These are phyloP conservation scores for Cercospora sp. DNA, from an alignment of 2,329 filamentous ascomycete species.

Conservation along the genomic window DNA sequence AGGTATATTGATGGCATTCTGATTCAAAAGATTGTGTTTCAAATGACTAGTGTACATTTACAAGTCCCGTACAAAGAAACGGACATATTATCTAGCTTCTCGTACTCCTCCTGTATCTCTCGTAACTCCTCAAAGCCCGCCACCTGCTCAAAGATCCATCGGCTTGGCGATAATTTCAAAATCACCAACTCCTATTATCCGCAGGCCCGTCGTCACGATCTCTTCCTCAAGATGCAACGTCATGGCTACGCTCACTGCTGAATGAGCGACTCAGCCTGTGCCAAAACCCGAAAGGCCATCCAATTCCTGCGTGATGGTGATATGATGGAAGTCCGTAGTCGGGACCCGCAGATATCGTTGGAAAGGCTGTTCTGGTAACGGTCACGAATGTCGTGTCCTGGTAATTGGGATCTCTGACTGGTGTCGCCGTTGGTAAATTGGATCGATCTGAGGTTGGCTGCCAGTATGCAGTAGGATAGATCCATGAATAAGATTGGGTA, in stretches of 20 bases:
- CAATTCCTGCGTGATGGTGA: neutral
- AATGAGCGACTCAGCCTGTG: neutral
- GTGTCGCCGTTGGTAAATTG: neutral
- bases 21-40: neutral
- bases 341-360: neutral
- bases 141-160: neutral
- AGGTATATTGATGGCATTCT: neutral
- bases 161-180: neutral
- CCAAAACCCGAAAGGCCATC: neutral
- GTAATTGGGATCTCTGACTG: neutral
- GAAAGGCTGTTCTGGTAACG: neutral
- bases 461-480: neutral
- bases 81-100: neutral
- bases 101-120: neutral
- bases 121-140: neutral
- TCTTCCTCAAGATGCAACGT: neutral
- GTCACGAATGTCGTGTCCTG: neutral
- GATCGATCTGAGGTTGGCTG: neutral
- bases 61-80: neutral
- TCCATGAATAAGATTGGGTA: neutral
- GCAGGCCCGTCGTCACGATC: neutral
- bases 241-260: neutral
- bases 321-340: neutral
- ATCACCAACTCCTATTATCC: neutral
- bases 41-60: neutral